These are phyloP conservation scores for Tarenaya hassleriana DNA, from an alignment of 345 rosid species.

Conservation along the genomic window DNA sequence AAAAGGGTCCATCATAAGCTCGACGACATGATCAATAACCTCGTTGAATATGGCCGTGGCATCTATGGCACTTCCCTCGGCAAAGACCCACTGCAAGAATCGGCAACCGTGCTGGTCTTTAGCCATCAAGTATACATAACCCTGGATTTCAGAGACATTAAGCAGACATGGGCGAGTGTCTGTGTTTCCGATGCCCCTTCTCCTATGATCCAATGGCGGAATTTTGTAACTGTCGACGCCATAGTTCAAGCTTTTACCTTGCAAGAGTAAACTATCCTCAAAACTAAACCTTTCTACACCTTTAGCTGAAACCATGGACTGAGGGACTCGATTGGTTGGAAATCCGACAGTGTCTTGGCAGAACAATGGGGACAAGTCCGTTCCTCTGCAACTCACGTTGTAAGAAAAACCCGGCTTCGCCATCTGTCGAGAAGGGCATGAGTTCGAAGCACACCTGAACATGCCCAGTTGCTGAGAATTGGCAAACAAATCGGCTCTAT, in stretches of 20 bases:
- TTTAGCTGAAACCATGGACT: conserved; percentile 23
- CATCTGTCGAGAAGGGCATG: background rate
- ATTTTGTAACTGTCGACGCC: conserved; percentile 14
- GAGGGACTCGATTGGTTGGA: conserved; percentile 6
- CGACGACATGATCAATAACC: conserved; percentile 41
- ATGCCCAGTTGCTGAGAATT: conserved; percentile 2
- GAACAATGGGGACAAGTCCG: conserved; percentile 18
- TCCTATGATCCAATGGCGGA: conserved; percentile 15
- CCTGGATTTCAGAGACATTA: conserved; percentile 29
- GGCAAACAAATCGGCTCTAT: conserved; percentile 6
- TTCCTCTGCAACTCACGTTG: conserved; percentile 9
- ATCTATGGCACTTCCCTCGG: conserved; percentile 36
- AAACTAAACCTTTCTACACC: conserved; percentile 19
- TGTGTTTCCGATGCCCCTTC: conserved; percentile 11
- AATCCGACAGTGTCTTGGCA: conserved; percentile 15
- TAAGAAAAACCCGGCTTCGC: background rate
- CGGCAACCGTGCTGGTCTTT: conserved; percentile 48
- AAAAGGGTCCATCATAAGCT: conserved; percentile 46
- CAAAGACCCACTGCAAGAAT: conserved; percentile 34
- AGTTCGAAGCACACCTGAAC: background rate
- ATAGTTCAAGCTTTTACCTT: conserved; percentile 20
- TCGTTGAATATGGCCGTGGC: conserved; percentile 33
- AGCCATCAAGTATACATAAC: conserved; percentile 36
- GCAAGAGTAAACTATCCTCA: conserved; percentile 31
- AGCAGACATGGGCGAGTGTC: conserved; percentile 18